Evolutionary conservation across 352 stramenopile genomes (phyloP).

Genomic region (Phytophthora nicotianae): DNA sequence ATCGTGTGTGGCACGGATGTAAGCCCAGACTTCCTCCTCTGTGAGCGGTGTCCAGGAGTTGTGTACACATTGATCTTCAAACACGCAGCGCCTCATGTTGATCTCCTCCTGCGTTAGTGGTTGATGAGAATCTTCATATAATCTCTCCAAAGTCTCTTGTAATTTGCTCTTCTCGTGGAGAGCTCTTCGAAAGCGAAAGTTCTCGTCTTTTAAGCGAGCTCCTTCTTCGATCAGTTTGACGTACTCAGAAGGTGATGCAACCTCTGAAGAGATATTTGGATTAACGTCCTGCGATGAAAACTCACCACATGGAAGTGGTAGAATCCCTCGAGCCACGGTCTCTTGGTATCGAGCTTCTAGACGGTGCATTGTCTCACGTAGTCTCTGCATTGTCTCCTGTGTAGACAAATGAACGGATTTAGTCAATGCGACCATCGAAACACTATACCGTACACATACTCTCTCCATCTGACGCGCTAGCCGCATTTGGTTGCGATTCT

Average conservation of each 20-base stretch:
- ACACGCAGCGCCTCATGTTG: conserved; percentile 10
- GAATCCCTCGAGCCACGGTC: conserved; percentile 7
- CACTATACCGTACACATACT: conserved; percentile 14
- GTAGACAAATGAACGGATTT: not conserved
- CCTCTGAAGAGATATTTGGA: not conserved
- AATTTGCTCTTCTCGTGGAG: conserved; percentile 56
- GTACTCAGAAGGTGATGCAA: conserved; percentile 35
- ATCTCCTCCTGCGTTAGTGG: conserved; percentile 17
- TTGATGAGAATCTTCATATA: conserved; percentile 39
- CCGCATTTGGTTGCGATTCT: conserved; percentile 66
- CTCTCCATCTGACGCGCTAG: conserved; percentile 50
- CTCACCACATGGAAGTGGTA: not conserved
- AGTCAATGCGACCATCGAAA: not conserved
- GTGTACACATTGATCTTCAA: conserved; percentile 17
- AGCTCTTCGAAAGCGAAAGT: conserved; percentile 44
- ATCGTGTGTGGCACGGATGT: conserved; percentile 30
- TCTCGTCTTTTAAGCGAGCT: conserved; percentile 48
- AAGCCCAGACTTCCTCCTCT: conserved; percentile 22
- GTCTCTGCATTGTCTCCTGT: conserved; percentile 51
- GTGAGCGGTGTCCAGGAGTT: conserved; percentile 35
- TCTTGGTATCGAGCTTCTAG: conserved; percentile 45
- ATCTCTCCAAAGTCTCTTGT: conserved; percentile 52
- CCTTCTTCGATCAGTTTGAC: conserved; percentile 40
- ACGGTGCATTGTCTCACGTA: conserved; percentile 53
- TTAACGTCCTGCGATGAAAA: not conserved